phyloP scores from a whole-genome alignment of 306 rosid genomes.

The Vigna radiata region DNA sequence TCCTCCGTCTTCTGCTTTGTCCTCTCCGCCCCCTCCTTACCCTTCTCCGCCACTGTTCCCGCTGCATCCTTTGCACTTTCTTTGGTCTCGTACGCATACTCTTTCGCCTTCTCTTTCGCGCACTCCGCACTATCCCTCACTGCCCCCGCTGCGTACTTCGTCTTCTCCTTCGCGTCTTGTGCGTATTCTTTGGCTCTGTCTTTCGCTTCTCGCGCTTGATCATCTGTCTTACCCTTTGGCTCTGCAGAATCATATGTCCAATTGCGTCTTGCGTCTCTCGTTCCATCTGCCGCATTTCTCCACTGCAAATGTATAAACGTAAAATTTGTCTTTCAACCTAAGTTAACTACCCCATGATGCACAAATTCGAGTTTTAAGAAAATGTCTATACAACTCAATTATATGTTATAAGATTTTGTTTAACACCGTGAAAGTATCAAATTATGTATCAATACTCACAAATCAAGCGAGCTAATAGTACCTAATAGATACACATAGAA shows the following conservation, averaged over 20 bases:
- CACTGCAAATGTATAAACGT: conserved; percentile 42
- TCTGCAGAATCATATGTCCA: conserved; percentile 33
- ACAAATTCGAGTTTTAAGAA: not conserved
- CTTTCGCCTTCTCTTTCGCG: conserved; percentile 39
- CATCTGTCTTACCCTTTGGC: conserved; percentile 42
- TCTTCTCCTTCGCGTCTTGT: conserved; percentile 34
- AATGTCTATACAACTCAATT: not conserved
- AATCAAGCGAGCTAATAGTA: not conserved
- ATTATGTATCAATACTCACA: too few relatives aligned
- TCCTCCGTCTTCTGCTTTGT: conserved; percentile 52
- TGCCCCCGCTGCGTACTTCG: conserved; percentile 23
- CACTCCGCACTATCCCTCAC: conserved; percentile 32
- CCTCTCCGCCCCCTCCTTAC: conserved; percentile 40
- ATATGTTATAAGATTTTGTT: too few relatives aligned
- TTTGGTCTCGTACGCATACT: conserved; percentile 44
- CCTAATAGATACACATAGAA: not conserved
- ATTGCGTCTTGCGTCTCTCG: conserved; percentile 44
- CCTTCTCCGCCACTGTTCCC: conserved; percentile 32
- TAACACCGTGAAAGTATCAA: not conserved
- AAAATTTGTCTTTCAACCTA: too few relatives aligned
- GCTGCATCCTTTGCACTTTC: conserved; percentile 37
- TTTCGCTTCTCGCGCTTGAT: conserved; percentile 10
- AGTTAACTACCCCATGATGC: not conserved
- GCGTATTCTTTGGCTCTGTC: conserved; percentile 40
- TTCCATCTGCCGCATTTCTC: conserved; percentile 47